These are phyloP conservation scores for Aspergillus sparsus DNA, from an alignment of 495 filamentous ascomycete genomes.

Conservation along the genomic window DNA sequence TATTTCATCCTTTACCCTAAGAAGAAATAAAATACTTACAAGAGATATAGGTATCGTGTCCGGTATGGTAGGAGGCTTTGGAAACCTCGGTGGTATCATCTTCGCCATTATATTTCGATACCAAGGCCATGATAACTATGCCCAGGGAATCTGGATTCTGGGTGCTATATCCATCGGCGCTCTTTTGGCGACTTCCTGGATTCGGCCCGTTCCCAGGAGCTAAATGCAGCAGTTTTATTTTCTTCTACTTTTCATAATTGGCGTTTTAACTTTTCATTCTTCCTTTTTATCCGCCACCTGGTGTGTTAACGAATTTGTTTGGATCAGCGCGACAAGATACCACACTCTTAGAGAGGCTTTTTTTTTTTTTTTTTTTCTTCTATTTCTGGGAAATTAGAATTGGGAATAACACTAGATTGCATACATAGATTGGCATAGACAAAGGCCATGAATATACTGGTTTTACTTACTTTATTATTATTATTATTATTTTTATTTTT, in stretches of 20 bases:
- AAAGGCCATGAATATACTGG: background rate
- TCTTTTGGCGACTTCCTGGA: constrained; percentile 70
- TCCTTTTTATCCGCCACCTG: background rate
- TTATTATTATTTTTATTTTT: too few species aligned
- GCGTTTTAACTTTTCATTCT: background rate
- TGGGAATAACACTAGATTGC: too few species aligned
- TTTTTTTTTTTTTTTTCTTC: background rate
- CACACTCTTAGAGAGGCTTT: background rate
- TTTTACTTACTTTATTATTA: constrained; percentile 6
- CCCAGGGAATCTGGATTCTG: constrained; percentile 75
- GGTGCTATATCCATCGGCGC: constrained; percentile 71
- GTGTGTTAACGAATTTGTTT: background rate
- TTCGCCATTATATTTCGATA: constrained; percentile 88
- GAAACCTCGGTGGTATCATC: constrained; percentile 83
- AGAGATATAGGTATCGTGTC: constrained; percentile 63
- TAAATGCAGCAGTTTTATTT: constrained; percentile 15
- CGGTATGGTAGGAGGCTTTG: constrained; percentile 73
- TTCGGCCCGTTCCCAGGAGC: constrained; percentile 61
- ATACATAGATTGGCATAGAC: background rate
- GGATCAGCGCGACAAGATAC: background rate
- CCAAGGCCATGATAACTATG: constrained; percentile 60
- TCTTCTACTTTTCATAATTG: background rate
- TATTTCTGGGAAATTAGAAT: background rate
- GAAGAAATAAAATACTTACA: constrained; percentile 8
- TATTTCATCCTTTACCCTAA: background rate